A percentile compares a stretch with the other conserved stretches of the same genome.
These are phyloP conservation scores for Kuraishia cidri DNA, from an alignment of 805 yeast species.

Conservation along the genomic window DNA sequence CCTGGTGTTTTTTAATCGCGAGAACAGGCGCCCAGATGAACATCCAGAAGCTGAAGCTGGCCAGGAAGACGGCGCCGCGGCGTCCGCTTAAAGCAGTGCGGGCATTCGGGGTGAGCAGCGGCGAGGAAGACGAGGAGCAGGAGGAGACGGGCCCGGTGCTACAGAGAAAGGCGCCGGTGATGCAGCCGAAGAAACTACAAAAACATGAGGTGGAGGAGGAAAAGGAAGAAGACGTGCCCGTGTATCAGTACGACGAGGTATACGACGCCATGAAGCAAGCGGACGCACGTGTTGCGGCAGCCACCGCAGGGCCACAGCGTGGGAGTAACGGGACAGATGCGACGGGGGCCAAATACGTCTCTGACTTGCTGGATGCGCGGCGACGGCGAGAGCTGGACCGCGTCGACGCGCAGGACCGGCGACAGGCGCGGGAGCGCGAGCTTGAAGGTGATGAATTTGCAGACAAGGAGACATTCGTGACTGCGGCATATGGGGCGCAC, in stretches of 20 bases:
- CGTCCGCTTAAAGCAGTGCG: neutral
- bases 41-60: neutral
- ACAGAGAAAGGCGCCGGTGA: too few relatives aligned
- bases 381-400: slow-evolving; percentile 35
- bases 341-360: slow-evolving; percentile 20
- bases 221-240: slow-evolving; percentile 6
- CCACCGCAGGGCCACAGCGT: too few relatives aligned
- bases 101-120: too few relatives aligned
- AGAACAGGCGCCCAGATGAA: neutral
- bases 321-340: slow-evolving; percentile 12
- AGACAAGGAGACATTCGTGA: slow-evolving; percentile 36
- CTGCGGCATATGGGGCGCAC: slow-evolving; percentile 33
- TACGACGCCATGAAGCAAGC: slow-evolving; percentile 29
- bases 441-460: slow-evolving; percentile 26
- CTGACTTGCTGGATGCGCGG: slow-evolving; percentile 32
- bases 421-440: slow-evolving; percentile 25
- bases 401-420: slow-evolving; percentile 25
- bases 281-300: too few relatives aligned
- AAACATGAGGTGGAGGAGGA: slow-evolving; percentile 6
- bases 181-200: too few relatives aligned
- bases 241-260: slow-evolving; percentile 36
- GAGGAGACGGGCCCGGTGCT: too few relatives aligned
- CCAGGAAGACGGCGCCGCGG: neutral
- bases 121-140: slow-evolving; percentile 1
- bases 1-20: too few relatives aligned